Conservation (phyloP, 441 rosid genomes). For the Brassica balearica region DNA sequence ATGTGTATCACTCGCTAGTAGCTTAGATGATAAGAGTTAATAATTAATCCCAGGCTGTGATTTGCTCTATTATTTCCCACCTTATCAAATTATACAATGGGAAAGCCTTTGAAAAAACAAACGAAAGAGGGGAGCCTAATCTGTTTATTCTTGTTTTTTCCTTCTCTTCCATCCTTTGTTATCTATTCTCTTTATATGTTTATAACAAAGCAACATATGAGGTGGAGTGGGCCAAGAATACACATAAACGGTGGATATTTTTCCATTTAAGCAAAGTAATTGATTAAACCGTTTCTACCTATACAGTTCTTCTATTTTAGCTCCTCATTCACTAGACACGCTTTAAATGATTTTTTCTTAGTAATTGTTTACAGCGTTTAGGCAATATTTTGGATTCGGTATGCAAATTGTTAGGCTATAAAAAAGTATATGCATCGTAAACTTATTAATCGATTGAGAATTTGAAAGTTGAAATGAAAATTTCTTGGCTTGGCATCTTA, state of each 20-base stretch:
- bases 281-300: neutral
- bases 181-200: neutral
- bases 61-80: conserved; percentile 29
- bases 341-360: neutral
- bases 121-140: neutral
- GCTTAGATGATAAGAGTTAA: neutral
- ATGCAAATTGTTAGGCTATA: neutral
- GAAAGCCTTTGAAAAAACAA: neutral
- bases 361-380: neutral
- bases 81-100: conserved; percentile 11
- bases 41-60: conserved; percentile 34
- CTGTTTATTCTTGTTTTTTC: neutral
- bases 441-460: neutral
- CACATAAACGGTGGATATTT: neutral
- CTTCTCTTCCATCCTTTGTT: neutral
- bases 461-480: neutral
- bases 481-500: neutral
- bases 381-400: neutral
- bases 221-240: neutral
- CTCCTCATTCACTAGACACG: neutral
- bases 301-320: neutral
- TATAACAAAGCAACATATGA: neutral
- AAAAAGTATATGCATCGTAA: neutral
- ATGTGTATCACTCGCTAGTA: conserved; percentile 16
- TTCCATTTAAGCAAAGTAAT: neutral